Conservation (phyloP, 2,329 filamentous ascomycete genomes). For the Cytospora chrysosperma region DNA sequence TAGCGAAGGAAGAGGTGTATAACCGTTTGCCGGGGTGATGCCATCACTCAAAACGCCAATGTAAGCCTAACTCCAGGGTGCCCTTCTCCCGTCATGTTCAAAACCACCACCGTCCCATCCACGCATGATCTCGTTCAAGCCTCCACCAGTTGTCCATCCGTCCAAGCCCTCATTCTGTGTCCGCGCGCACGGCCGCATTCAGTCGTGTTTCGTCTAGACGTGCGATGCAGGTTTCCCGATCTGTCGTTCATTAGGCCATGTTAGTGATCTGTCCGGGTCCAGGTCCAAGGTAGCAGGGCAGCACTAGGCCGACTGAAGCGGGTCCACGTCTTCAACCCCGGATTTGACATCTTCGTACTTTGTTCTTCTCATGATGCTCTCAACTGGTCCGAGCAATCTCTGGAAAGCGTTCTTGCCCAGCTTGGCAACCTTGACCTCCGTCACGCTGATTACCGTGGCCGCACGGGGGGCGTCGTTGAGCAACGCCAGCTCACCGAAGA, state of each 20-base stretch:
- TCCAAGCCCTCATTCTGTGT: slow-evolving; percentile 17
- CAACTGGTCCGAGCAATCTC: slow-evolving; percentile 85
- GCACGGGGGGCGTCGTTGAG: slow-evolving; percentile 92
- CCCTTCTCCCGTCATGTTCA: slow-evolving; percentile 11
- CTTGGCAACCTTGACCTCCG: slow-evolving; percentile 88
- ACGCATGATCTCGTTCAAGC: slow-evolving; percentile 15
- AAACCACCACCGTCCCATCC: slow-evolving; percentile 13
- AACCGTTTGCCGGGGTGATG: slow-evolving; percentile 18
- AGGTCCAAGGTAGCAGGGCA: slow-evolving; percentile 13
- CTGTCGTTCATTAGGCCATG: slow-evolving; percentile 20
- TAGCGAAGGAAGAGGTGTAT: slow-evolving; percentile 22
- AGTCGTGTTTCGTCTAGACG: slow-evolving; percentile 19
- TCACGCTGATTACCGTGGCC: slow-evolving; percentile 79
- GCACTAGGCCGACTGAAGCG: slow-evolving; percentile 46
- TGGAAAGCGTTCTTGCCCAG: slow-evolving; percentile 95
- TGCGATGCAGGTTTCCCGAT: slow-evolving; percentile 18
- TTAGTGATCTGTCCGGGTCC: slow-evolving; percentile 21
- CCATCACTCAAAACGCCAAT: slow-evolving; percentile 22
- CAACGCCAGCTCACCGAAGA: slow-evolving; percentile 93
- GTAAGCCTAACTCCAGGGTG: slow-evolving; percentile 20
- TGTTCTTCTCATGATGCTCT: slow-evolving; percentile 87
- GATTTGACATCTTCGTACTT: slow-evolving; percentile 60
- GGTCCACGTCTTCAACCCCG: slow-evolving; percentile 67
- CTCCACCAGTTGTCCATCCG: slow-evolving; percentile 23
- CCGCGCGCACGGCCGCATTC: slow-evolving; percentile 19